These are phyloP conservation scores for Dactylellina parvicollis DNA, from an alignment of 2,329 filamentous ascomycete genomes.

Conservation along the genomic window DNA sequence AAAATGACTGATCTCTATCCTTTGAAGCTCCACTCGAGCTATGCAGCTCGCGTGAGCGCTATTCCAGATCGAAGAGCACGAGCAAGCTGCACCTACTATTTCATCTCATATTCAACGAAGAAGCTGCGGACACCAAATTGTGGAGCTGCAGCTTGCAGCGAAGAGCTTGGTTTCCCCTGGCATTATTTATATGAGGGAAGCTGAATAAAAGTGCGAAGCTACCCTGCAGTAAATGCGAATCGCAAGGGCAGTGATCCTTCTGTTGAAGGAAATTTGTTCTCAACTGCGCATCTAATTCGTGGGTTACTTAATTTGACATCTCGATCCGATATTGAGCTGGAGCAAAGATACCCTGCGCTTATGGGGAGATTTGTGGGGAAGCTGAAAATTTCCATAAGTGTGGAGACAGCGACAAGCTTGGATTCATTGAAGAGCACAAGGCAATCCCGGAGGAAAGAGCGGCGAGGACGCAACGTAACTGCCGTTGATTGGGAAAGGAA, in stretches of 20 bases:
- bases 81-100: neutral
- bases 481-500: too few relatives aligned
- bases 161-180: conserved; percentile 13
- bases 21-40: conserved; percentile 9
- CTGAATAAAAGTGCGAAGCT: neutral
- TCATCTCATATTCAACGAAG: neutral
- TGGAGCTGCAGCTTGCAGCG: neutral
- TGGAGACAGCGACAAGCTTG: neutral
- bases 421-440: too few relatives aligned
- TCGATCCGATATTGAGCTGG: conserved; percentile 12
- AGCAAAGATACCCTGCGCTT: neutral
- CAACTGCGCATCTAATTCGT: neutral
- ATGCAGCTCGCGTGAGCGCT: conserved; percentile 15
- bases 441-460: neutral
- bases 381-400: neutral
- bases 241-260: neutral
- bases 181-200: neutral
- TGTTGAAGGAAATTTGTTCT: neutral
- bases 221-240: neutral
- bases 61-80: conserved; percentile 1
- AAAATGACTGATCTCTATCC: conserved; percentile 13
- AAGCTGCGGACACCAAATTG: neutral
- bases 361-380: neutral
- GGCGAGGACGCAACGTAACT: neutral
- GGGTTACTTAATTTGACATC: neutral